phyloP scores from a whole-genome alignment of 2,329 filamentous ascomycete species.

The Monosporascus sp. region DNA sequence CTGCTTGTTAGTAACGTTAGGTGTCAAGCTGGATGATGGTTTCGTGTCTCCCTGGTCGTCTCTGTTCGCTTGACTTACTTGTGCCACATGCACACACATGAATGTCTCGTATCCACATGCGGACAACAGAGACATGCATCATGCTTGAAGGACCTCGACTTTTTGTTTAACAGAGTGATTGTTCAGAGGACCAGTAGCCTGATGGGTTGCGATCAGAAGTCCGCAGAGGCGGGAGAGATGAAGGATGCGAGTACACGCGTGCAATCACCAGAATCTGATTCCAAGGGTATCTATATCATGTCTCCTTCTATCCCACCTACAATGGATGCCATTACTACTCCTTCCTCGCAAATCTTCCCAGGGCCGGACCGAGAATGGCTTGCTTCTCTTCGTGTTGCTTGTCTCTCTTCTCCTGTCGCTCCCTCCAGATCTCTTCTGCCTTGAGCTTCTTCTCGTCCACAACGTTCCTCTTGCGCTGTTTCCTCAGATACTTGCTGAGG shows the following conservation, averaged over 20 bases:
- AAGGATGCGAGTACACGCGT: no score
- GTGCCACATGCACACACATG: not conserved
- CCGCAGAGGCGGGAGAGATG: no score
- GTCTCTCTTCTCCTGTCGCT: slow-evolving; percentile 62
- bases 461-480: slow-evolving; percentile 88
- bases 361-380: slow-evolving; percentile 74
- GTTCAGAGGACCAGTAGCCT: no score
- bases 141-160: no score
- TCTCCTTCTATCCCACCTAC: no score
- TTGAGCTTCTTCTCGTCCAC: slow-evolving; percentile 91
- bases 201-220: no score
- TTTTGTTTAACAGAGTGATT: no score
- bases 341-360: slow-evolving; percentile 79
- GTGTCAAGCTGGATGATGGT: no score
- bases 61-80: not conserved
- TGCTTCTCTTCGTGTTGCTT: slow-evolving; percentile 59
- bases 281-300: no score
- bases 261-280: no score
- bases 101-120: not conserved
- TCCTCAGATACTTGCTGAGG: slow-evolving; percentile 80
- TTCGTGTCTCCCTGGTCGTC: not conserved
- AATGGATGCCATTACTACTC: slow-evolving; percentile 33
- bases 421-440: slow-evolving; percentile 76
- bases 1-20: no score
- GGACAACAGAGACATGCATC: no score